phyloP scores from a whole-genome alignment of 208 protist genomes.

The Crithidia brevicula region DNA sequence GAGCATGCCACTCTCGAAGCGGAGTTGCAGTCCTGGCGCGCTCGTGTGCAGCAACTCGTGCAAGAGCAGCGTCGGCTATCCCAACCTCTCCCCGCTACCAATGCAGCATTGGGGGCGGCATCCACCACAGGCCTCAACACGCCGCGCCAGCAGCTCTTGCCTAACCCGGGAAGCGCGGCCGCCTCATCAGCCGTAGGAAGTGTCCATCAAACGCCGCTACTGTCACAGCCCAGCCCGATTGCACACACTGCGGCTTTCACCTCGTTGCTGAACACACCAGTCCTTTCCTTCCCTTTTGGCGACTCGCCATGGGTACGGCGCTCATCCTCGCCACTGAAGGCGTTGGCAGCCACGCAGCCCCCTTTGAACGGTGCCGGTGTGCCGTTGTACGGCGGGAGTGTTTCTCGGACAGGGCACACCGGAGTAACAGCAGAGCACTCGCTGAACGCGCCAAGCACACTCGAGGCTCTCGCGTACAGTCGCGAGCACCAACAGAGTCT shows the following conservation, averaged over 20 bases:
- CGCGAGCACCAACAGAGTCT: conserved; percentile 25
- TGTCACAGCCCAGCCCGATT: conserved; percentile 31
- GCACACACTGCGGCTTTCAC: conserved; percentile 2
- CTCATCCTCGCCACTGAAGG: neutral
- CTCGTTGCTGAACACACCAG: conserved; percentile 25
- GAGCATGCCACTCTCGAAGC: conserved; percentile 36
- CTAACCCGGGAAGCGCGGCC: neutral
- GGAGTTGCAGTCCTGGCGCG: conserved; percentile 32
- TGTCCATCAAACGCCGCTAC: conserved; percentile 6
- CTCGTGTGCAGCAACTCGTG: conserved; percentile 18
- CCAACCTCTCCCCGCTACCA: neutral
- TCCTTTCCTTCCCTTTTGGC: conserved; percentile 7
- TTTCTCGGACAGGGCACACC: neutral
- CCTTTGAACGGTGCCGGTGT: neutral
- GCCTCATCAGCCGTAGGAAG: neutral
- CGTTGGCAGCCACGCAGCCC: neutral
- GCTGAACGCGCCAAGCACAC: neutral
- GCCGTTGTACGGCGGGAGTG: neutral
- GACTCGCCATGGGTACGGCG: conserved; percentile 20
- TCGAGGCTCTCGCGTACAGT: conserved; percentile 45
- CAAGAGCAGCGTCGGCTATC: conserved; percentile 9
- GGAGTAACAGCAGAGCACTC: neutral
- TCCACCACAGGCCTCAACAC: conserved; percentile 17
- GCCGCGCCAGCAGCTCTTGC: conserved; percentile 20
- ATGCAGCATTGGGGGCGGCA: neutral